Percentiles rank a stretch among this genome's conserved stretches.
Conservation (phyloP, 2,329 filamentous ascomycete genomes). For the Curvularia spicifera region DNA sequence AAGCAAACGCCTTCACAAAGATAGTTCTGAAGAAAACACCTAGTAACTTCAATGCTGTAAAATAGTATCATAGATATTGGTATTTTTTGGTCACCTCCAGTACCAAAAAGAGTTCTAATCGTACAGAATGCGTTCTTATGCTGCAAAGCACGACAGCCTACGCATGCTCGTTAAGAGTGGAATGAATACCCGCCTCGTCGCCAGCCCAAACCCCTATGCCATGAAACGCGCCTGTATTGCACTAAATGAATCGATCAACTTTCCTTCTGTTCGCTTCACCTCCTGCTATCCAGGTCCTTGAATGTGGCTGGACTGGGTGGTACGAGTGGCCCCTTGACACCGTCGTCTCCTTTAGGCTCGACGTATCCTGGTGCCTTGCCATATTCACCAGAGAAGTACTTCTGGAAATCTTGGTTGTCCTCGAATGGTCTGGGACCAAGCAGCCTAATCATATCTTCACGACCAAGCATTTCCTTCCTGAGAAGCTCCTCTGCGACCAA, state of each 20-base stretch:
- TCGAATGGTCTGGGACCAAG: conserved; percentile 84
- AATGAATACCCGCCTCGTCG: conserved; percentile 10
- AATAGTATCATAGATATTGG: conserved; percentile 3
- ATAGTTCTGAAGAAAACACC: background rate
- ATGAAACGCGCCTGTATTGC: conserved; percentile 4
- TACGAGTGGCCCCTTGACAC: conserved; percentile 45
- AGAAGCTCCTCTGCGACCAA: conserved; percentile 92
- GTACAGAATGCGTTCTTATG: conserved; percentile 5
- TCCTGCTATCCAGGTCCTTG: conserved; percentile 19
- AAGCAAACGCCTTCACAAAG: background rate
- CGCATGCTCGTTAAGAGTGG: conserved; percentile 15
- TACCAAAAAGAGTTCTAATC: background rate
- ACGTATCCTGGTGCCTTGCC: conserved; percentile 44
- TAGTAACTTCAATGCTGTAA: background rate
- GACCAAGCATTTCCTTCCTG: conserved; percentile 85
- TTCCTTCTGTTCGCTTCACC: conserved; percentile 4
- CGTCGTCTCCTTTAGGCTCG: conserved; percentile 41
- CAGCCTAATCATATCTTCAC: conserved; percentile 90
- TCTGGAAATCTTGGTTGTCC: conserved; percentile 86
- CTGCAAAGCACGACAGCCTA: conserved; percentile 4
- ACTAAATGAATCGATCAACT: conserved; percentile 2
- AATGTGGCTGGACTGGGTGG: conserved; percentile 40
- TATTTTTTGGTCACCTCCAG: background rate
- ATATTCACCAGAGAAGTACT: conserved; percentile 73
- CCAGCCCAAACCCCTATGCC: conserved; percentile 1